Conservation (phyloP, 805 yeast genomes). For the Zygoascus tannicola region DNA sequence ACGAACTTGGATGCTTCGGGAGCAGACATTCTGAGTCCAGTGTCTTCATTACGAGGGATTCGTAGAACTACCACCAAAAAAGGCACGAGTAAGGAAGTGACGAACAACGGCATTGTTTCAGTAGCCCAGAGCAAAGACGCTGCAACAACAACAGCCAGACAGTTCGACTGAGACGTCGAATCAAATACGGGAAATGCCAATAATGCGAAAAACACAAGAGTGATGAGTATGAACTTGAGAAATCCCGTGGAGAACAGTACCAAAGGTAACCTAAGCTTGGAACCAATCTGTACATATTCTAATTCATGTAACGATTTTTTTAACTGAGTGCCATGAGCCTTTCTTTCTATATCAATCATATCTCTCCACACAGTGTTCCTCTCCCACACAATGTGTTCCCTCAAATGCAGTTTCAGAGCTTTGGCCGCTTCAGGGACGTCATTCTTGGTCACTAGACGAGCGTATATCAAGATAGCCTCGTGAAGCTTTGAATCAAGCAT, state of each 20-base stretch:
- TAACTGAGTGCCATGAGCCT: conserved; percentile 48
- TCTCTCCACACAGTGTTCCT: conserved; percentile 97
- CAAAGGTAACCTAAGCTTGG: conserved; percentile 25
- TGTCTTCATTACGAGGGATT: conserved; percentile 47
- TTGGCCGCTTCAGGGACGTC: conserved; percentile 39
- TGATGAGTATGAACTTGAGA: conserved; percentile 40
- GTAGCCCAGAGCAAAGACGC: conserved; percentile 93
- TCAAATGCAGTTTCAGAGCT: conserved; percentile 43
- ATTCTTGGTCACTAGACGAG: conserved; percentile 38
- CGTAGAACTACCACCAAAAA: conserved; percentile 64
- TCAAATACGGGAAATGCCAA: conserved; percentile 35
- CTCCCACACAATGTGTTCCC: conserved; percentile 96
- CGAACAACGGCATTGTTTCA: conserved; percentile 85
- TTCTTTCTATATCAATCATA: conserved; percentile 83
- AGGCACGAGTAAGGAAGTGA: conserved; percentile 79
- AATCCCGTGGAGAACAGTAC: conserved; percentile 32
- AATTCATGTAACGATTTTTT: background rate
- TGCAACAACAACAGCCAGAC: conserved; percentile 74
- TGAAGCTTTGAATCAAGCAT: conserved; percentile 45
- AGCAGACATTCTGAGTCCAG: conserved; percentile 46
- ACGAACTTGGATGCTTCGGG: conserved; percentile 69
- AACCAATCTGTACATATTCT: conserved; percentile 4
- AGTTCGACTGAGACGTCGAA: conserved; percentile 61
- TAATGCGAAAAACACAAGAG: conserved; percentile 39
- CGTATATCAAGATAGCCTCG: conserved; percentile 45